Base-by-base conservation (phyloP, 345 rosid genomes). In the Citrus cavaleriei region DNA sequence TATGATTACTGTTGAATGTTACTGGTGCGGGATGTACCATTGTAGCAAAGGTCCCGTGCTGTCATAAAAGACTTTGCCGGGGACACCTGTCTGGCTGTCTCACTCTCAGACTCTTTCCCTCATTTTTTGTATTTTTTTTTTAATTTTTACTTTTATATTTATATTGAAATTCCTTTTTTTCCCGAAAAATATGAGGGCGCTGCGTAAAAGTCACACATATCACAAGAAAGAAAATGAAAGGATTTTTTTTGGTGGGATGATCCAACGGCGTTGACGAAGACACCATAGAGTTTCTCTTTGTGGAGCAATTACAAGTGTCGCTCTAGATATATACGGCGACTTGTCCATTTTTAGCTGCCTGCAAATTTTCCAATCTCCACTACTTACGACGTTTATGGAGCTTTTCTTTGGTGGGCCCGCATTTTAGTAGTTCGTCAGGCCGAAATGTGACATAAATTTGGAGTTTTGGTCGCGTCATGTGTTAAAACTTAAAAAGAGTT, bases 191-290 rank as follows among this genome's bases (percentile, higher is more conserved):
- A 49, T 70, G 76, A 76, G 46, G 57, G 58, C 25, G 35, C 76
- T 34, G 70, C 68, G 57, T 71, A 22, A 32, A 32, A 62, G 7
- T 16, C 46, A 40, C 46, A 40, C 46, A 37, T 13, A 65, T 75
- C 77, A 25, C 55, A 22, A 34, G 1, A 54, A 54, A 54, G 22
- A 18, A 54, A 3, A 12, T 13, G 51, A 46, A 46, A 13, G 51
- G 5, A 12, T 46, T 13, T 12, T 46, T 46, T 46, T 13, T 46
- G 51, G 51, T 46, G 18, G 14, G 51, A 46, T 46, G 51, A 83
- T 72, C 84, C 68, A 30, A 85, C 85, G 88, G 88, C 68, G 28
- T 14, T 70, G 64, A 55, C 67, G 30, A 64, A 2, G 70, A 75
- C 78, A 64, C 30, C 59, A 2, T 3, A 7, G 12, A 59, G 38